These are phyloP conservation scores for Globisporangium irregulare DNA, from an alignment of 352 stramenopile species.

Conservation along the genomic window DNA sequence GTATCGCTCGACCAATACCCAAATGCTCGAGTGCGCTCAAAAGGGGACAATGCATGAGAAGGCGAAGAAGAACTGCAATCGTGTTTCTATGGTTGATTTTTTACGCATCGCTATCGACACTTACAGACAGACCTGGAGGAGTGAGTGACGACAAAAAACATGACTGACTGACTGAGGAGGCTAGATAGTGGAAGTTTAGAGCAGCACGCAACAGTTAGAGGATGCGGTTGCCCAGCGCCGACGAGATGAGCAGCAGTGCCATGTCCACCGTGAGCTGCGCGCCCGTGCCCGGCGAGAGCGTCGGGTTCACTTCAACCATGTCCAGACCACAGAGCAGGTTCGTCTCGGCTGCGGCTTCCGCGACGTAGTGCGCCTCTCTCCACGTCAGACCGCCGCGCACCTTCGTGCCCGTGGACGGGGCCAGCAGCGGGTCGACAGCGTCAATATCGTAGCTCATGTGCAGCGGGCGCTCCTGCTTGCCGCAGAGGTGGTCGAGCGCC, in stretches of 20 bases:
- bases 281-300: conserved; percentile 81
- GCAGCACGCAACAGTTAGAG: conserved; percentile 42
- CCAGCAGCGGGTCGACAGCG: conserved; percentile 93
- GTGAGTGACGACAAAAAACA: not conserved
- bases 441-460: conserved; percentile 99
- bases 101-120: conserved; percentile 1
- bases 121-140: not conserved
- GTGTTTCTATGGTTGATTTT: conserved; percentile 3
- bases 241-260: conserved; percentile 90
- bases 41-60: not conserved
- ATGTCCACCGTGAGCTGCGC: conserved; percentile 93
- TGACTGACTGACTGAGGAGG: not conserved
- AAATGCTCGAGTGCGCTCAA: not conserved
- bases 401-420: conserved; percentile 94
- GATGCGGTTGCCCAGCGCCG: conserved; percentile 91
- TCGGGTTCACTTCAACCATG: conserved; percentile 96
- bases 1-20: not conserved
- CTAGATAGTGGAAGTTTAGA: not conserved
- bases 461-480: conserved; percentile 86
- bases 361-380: conserved; percentile 96
- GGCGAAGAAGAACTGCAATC: not conserved
- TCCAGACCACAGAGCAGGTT: conserved; percentile 88
- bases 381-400: conserved; percentile 95
- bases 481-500: conserved; percentile 92
- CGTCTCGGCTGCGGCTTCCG: conserved; percentile 90